phyloP scores from a whole-genome alignment of 192 early-diverging fungal genomes.

The Chytriomyces sp. region DNA sequence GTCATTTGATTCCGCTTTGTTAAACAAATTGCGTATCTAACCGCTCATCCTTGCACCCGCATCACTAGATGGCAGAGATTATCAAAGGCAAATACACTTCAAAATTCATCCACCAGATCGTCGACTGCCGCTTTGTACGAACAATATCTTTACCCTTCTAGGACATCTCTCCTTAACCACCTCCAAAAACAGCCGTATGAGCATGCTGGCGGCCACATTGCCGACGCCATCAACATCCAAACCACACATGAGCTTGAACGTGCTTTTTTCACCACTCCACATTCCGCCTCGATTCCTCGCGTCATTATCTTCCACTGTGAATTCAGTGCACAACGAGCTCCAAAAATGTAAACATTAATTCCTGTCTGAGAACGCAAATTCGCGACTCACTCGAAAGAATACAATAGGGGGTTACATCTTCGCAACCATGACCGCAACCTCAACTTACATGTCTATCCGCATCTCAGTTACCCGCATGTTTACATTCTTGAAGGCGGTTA shows the following conservation, averaged over 20 bases:
- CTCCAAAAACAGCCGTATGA: constrained; percentile 63
- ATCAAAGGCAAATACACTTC: constrained; percentile 65
- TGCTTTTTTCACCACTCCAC: constrained; percentile 49
- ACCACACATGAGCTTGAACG: constrained; percentile 60
- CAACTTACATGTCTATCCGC: constrained; percentile 73
- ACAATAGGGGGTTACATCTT: constrained; percentile 65
- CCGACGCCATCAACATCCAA: constrained; percentile 70
- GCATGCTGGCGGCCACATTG: constrained; percentile 83
- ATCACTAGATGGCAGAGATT: constrained; percentile 58
- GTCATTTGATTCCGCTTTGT: neutral
- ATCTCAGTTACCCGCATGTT: constrained; percentile 80
- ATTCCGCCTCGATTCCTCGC: constrained; percentile 26
- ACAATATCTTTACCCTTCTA: neutral
- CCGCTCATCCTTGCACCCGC: neutral
- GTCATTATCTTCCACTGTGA: constrained; percentile 86
- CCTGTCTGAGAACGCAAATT: no score
- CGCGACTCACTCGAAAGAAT: constrained; percentile 11
- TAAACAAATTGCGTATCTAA: no score
- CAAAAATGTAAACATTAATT: constrained; percentile 63
- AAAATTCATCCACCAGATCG: constrained; percentile 62
- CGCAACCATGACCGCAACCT: constrained; percentile 74
- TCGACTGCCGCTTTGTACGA: constrained; percentile 80
- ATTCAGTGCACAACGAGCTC: constrained; percentile 78
- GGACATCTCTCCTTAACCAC: neutral
- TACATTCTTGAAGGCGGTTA: constrained; percentile 88